Evolutionary conservation across 169 alveolate species (phyloP), one percentile per base, ranked within the genome.

Genomic region (Plasmodium billcollinsi): DNA sequence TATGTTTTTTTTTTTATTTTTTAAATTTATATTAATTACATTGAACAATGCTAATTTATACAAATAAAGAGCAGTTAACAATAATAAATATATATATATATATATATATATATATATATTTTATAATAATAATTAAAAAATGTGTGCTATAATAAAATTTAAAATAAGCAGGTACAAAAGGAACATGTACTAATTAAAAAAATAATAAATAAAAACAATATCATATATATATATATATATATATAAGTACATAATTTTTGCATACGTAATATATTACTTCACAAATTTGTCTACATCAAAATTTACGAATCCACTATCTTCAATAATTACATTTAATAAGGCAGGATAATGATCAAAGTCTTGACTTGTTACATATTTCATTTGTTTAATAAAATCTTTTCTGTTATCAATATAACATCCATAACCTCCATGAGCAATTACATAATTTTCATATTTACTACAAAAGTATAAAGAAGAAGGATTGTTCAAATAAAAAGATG

Each of bases 341-440:
- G 39, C 90, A 12, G 90, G 90, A 49, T 67, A 80, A 61, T 70
- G 24, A n/a, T 69, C 47, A 67, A 80, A 80, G 4, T 61, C 56
- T 18, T 80, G 54, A 50, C 47, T 26, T 33, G 65, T 80, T 50
- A 80, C 72, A 18, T 49, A 12, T 29, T 56, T 80, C 69, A 80
- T 67, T 63, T 80, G 80, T 62, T 63, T 56, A 15, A 80, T 43
- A 33, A 80, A 69, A 20, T 80, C 90, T 6, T 80, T 56, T 73
- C 50, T 70, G 33, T 67, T 67, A 43, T 80, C 90, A 45, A 80
- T 63, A 43, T 69, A 80, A 24, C 67, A 49, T 12, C 90, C 90
- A 80, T 80, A 80, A 15, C 90, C 90, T 1, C 90, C 90, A 72
- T 80, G 90, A 21, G 90, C 43, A 47, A 33, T 67, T n/a, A 80